Evolutionary conservation across 2,329 filamentous ascomycete genomes (phyloP).

Genomic region (Verticillium longisporum): DNA sequence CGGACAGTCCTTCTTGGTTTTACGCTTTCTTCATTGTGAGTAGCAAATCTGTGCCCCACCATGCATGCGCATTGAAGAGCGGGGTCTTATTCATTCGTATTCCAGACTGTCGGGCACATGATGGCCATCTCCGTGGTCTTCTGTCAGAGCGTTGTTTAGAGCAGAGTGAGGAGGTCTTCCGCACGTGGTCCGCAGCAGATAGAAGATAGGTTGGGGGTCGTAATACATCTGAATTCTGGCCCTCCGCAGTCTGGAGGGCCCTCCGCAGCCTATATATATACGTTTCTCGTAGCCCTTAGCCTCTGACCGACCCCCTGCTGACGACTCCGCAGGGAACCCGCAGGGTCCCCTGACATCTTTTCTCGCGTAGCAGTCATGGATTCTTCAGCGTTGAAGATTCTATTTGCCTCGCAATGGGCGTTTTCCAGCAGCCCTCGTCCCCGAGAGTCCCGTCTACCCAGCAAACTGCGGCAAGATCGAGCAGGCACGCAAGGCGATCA

Average conservation of each 20-base stretch:
- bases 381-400: background rate
- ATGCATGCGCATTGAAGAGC: background rate
- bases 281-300: too few species aligned
- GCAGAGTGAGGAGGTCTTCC: too few species aligned
- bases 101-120: background rate
- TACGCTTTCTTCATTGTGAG: background rate
- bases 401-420: conserved; percentile 5
- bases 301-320: too few species aligned
- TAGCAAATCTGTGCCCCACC: background rate
- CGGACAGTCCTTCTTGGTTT: background rate
- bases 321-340: too few species aligned
- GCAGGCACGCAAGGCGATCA: background rate
- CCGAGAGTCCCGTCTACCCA: conserved; percentile 3
- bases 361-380: background rate
- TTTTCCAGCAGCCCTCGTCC: background rate
- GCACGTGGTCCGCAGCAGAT: too few species aligned
- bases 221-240: too few species aligned
- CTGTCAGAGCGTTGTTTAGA: too few species aligned
- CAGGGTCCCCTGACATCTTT: too few species aligned
- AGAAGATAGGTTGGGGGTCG: too few species aligned
- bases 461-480: background rate
- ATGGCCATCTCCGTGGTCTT: background rate
- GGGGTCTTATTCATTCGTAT: background rate
- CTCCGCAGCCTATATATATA: too few species aligned
- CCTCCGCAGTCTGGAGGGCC: too few species aligned